Base-by-base conservation (phyloP, 2,329 filamentous ascomycete species). In the Aspergillaceae sp. region DNA sequence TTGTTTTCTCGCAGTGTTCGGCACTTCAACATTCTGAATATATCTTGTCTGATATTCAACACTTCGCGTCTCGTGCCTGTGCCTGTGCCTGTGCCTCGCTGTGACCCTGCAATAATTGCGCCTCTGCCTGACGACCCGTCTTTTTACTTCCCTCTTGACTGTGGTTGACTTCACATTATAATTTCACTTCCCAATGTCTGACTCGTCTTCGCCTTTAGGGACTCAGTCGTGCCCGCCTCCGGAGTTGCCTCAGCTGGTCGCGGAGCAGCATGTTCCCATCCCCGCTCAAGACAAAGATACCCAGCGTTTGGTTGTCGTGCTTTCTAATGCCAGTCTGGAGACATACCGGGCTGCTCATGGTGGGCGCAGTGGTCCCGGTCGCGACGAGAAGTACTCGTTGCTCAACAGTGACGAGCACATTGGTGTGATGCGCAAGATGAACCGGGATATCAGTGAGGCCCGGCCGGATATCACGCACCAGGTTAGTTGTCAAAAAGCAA, bases 391-490 rank as follows among this genome's bases (percentile, higher is more conserved):
- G 70, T 98, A 94, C 71, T 94, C 91, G 51, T 76, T 98, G 44
- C 82, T 98, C 62, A 98, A 98, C 76, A 96, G 90, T 70, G 92
- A 98, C 64, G 92, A 98, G 71, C 92, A 98, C 67, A 98, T 98
- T 57, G 92, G 92, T 52, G 86, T 97, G 55, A 95, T 98, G 89
- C 85, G 92, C 62, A 98, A 97, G 76, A 97, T 97, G 91, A 94
- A 94, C 67, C 80, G 92, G 58, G 92, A 98, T 66, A 97, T 98
- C 56, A 96, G 90, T 67, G 92, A 98, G 70, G 92, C 92, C 50
- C 83, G 92, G 57, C 92, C 92, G 40, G 92, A 98, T 70, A 98
- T 98, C 62, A 95, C 92, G 40, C 92, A 98, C 68, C 92, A 97
- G 87, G 91, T 96, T 74, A 62, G 79, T 68, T 37, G 51, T 55